phyloP scores from a whole-genome alignment of 139 green algal genomes.

The Chlorella sorokiniana region DNA sequence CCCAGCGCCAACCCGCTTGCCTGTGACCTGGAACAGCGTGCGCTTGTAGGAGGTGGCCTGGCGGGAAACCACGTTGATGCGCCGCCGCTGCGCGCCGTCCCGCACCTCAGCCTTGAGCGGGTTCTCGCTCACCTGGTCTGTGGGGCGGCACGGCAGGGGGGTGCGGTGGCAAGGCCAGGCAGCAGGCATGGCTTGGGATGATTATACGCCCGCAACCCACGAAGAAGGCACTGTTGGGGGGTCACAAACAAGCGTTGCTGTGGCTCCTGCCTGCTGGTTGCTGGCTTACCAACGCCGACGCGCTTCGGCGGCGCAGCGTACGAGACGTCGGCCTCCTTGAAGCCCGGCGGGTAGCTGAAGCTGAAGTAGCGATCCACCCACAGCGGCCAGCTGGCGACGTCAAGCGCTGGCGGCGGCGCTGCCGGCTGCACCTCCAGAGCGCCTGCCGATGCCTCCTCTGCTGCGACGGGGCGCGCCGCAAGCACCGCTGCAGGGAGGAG shows the following conservation, averaged over 20 bases:
- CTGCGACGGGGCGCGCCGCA: background rate
- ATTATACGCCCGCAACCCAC: background rate
- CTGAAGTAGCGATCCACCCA: slow-evolving; percentile 25
- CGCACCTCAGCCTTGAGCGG: slow-evolving; percentile 34
- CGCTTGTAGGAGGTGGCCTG: slow-evolving; percentile 29
- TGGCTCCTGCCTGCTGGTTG: no score
- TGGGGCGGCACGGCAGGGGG: background rate
- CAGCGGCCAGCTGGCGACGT: slow-evolving; percentile 8
- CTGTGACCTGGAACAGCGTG: slow-evolving; percentile 16
- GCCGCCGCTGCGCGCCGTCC: slow-evolving; percentile 9
- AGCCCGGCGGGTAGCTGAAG: slow-evolving; percentile 27
- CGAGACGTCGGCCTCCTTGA: background rate
- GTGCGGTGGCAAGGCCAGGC: background rate
- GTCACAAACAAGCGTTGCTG: background rate
- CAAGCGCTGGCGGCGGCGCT: background rate
- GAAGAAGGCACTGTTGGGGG: background rate
- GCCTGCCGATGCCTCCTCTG: background rate
- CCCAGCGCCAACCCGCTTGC: background rate
- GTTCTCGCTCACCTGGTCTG: slow-evolving; percentile 31
- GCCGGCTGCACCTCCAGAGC: background rate
- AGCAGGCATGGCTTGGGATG: background rate
- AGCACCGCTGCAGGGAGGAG: slow-evolving; percentile 9
- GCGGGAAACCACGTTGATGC: slow-evolving; percentile 38
- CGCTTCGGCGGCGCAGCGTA: background rate
- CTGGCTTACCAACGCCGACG: background rate